phyloP scores from a whole-genome alignment of 2,329 filamentous ascomycete species.

The Pleomassaria siparia region DNA sequence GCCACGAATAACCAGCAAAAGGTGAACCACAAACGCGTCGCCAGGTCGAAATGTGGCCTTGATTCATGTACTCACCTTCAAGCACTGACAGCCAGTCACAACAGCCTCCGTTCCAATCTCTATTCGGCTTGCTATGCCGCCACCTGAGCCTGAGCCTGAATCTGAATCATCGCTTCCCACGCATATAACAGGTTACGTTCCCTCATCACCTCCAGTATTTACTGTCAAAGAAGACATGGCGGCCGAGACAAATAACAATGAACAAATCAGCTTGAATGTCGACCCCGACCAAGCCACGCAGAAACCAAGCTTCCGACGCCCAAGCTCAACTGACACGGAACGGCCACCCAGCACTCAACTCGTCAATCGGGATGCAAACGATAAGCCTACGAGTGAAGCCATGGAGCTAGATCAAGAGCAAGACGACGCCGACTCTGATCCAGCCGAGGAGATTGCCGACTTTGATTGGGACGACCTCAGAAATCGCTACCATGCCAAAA shows the following conservation, averaged over 20 bases:
- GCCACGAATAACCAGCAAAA: background rate
- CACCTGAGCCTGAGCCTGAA: background rate
- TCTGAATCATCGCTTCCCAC: slow-evolving; percentile 25
- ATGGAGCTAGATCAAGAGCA: slow-evolving; percentile 15
- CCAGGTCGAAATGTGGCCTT: slow-evolving; percentile 7
- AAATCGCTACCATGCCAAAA: slow-evolving; percentile 65
- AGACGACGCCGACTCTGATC: slow-evolving; percentile 30
- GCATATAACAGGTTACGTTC: slow-evolving; percentile 9
- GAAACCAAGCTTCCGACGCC: slow-evolving; percentile 10
- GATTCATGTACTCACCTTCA: slow-evolving; percentile 19
- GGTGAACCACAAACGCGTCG: background rate
- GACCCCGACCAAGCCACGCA: slow-evolving; percentile 12
- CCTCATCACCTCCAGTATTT: slow-evolving; percentile 18
- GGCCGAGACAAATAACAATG: slow-evolving; percentile 18
- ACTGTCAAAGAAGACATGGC: slow-evolving; percentile 5
- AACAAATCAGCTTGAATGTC: background rate
- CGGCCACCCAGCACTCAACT: slow-evolving; percentile 30
- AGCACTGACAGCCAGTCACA: slow-evolving; percentile 27
- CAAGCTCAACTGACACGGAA: slow-evolving; percentile 26
- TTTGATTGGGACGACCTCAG: slow-evolving; percentile 83
- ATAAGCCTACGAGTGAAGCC: slow-evolving; percentile 11
- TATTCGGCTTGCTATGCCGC: slow-evolving; percentile 1
- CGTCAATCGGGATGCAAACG: slow-evolving; percentile 6
- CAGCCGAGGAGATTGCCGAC: slow-evolving; percentile 45
- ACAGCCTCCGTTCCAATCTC: slow-evolving; percentile 16